phyloP scores from a whole-genome alignment of 495 filamentous ascomycete genomes.

The Oleoguttula mirabilis region DNA sequence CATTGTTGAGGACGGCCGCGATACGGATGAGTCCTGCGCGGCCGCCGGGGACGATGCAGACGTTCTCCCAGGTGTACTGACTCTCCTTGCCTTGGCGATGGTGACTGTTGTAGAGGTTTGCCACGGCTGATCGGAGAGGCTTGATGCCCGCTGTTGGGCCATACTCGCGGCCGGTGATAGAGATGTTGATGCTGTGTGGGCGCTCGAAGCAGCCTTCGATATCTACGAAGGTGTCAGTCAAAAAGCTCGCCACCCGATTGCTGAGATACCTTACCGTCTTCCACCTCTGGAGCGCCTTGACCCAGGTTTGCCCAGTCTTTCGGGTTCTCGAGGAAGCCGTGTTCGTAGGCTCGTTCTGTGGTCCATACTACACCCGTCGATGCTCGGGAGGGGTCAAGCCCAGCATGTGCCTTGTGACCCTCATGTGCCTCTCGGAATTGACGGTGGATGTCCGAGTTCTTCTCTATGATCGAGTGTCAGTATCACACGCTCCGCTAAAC shows the following conservation, averaged over 20 bases:
- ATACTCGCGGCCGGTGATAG: slow-evolving; percentile 68
- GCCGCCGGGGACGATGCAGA: slow-evolving; percentile 93
- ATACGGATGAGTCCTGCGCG: slow-evolving; percentile 87
- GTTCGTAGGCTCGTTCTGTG: slow-evolving; percentile 32
- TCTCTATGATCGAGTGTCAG: no score
- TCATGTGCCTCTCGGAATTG: slow-evolving; percentile 80
- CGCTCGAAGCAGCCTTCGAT: slow-evolving; percentile 82
- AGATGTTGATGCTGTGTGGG: slow-evolving; percentile 70
- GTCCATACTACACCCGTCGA: slow-evolving; percentile 36
- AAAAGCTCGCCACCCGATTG: neutral
- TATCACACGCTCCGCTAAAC: no score
- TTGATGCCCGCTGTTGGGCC: slow-evolving; percentile 91
- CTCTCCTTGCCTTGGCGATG: slow-evolving; percentile 79
- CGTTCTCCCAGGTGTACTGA: slow-evolving; percentile 96
- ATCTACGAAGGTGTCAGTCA: slow-evolving; percentile 31
- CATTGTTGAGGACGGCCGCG: slow-evolving; percentile 84
- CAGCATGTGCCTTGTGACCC: slow-evolving; percentile 79
- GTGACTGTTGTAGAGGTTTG: slow-evolving; percentile 82
- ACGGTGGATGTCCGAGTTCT: slow-evolving; percentile 65
- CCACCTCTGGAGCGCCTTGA: slow-evolving; percentile 88
- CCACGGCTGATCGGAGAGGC: slow-evolving; percentile 78
- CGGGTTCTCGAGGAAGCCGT: slow-evolving; percentile 58
- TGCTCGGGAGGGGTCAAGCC: slow-evolving; percentile 71
- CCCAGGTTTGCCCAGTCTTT: slow-evolving; percentile 83
- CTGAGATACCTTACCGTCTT: slow-evolving; percentile 30